Conservation (phyloP, 1,284 basidiomycete genomes). For the Ganoderma lucidum region DNA sequence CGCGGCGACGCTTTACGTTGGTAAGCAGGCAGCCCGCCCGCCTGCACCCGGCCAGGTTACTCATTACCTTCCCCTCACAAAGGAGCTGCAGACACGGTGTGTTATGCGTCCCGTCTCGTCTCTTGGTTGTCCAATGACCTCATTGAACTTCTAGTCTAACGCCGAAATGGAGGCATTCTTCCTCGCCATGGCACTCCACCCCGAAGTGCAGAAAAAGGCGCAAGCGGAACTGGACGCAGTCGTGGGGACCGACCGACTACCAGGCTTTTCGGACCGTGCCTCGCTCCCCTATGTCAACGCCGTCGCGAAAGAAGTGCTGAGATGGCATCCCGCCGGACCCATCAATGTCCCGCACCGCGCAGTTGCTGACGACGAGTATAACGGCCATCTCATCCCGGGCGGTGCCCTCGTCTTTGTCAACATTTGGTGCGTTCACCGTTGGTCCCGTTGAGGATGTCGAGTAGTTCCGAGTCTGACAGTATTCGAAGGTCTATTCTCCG, state of each 20-base stretch:
- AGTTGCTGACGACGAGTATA: conserved; percentile 26
- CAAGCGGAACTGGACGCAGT: conserved; percentile 44
- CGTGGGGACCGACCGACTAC: conserved; percentile 40
- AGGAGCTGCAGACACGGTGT: background rate
- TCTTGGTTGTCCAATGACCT: too few relatives aligned
- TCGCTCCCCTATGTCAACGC: too few relatives aligned
- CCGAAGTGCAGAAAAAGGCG: conserved; percentile 41
- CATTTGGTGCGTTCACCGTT: too few relatives aligned
- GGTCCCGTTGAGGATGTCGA: too few relatives aligned
- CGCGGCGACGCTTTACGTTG: conserved; percentile 26
- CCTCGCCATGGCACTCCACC: conserved; percentile 42
- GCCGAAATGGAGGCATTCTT: conserved; percentile 32
- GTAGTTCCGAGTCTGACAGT: too few relatives aligned
- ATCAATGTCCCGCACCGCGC: conserved; percentile 22
- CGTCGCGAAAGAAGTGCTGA: too few relatives aligned
- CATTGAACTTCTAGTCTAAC: background rate
- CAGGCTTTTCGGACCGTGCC: conserved; percentile 39
- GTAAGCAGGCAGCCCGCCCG: conserved; percentile 6
- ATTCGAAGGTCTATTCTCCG: conserved; percentile 30
- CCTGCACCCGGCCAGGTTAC: background rate
- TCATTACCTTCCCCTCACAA: background rate
- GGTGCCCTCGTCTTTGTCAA: conserved; percentile 16
- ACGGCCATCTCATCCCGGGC: conserved; percentile 22
- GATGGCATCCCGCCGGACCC: too few relatives aligned
- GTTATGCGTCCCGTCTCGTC: background rate